Percentiles rank a stretch among this genome's conserved stretches.
Evolutionary conservation across 2,329 filamentous ascomycete species (phyloP).

Genomic region (Dactylella cylindrospora): DNA sequence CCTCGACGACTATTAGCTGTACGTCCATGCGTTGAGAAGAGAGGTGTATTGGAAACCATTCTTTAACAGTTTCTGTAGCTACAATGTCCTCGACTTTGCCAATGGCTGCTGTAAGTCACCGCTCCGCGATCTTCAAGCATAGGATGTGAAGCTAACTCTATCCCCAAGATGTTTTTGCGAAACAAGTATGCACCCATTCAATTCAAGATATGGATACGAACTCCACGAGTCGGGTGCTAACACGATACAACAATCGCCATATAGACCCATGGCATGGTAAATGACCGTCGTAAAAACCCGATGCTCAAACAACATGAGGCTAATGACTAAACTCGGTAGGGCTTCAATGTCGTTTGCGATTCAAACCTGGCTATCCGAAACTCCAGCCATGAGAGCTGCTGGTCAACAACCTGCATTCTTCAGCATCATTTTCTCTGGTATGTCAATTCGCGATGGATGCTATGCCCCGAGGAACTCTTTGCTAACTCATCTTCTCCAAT

Average conservation of each 20-base stretch:
- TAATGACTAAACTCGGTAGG: constrained; percentile 6
- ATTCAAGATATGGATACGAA: constrained; percentile 4
- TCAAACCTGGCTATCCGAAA: constrained; percentile 38
- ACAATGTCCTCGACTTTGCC: constrained; percentile 39
- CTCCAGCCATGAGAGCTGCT: constrained; percentile 20
- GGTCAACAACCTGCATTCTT: constrained; percentile 37
- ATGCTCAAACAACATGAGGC: neutral
- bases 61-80: constrained; percentile 17
- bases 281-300: neutral
- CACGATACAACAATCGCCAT: constrained; percentile 32
- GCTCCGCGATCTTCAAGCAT: neutral
- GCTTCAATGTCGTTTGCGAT: constrained; percentile 41
- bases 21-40: constrained; percentile 2
- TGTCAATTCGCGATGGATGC: neutral
- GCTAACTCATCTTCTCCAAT: neutral
- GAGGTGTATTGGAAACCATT: no score
- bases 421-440: constrained; percentile 34
- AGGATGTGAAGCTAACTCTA: neutral
- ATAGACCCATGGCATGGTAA: constrained; percentile 26
- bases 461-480: neutral
- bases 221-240: neutral
- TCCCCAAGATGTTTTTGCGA: constrained; percentile 32
- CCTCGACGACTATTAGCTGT: constrained; percentile 28
- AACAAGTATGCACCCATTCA: constrained; percentile 15
- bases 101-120: constrained; percentile 29